Evolutionary conservation across 192 early-diverging fungal genomes (phyloP).

Genomic region (Coemansia sp.): DNA sequence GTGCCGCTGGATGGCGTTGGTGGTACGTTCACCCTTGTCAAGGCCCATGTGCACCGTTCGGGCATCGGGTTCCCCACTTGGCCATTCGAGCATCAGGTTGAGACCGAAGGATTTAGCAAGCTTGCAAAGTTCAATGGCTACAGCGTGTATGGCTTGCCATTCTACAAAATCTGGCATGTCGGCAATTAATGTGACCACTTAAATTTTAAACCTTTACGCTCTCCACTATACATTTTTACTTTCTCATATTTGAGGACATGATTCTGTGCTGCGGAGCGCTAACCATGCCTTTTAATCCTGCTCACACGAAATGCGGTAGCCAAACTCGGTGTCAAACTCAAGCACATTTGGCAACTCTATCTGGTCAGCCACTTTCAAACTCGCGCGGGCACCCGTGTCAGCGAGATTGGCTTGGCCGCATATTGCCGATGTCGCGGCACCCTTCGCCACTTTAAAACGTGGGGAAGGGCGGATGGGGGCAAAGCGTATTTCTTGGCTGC

Average conservation of each 20-base stretch:
- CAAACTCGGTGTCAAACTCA: too few relatives aligned
- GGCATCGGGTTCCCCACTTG: conserved; percentile 64
- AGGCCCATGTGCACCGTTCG: conserved; percentile 63
- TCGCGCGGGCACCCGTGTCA: neutral
- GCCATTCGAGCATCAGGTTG: conserved; percentile 65
- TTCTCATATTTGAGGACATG: too few relatives aligned
- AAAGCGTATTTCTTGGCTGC: neutral
- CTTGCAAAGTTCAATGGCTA: conserved; percentile 65
- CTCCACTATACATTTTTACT: neutral
- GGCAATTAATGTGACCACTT: neutral
- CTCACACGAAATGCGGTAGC: too few relatives aligned
- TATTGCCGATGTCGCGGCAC: neutral
- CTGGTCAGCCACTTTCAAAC: neutral
- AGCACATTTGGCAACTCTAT: too few relatives aligned
- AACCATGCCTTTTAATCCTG: too few relatives aligned
- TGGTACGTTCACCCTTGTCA: conserved; percentile 66
- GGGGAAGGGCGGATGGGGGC: neutral
- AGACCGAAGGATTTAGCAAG: conserved; percentile 73
- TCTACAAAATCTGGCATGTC: conserved; percentile 62
- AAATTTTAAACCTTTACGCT: neutral
- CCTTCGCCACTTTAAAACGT: neutral
- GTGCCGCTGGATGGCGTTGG: too few relatives aligned
- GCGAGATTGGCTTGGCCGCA: neutral
- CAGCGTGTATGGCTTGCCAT: conserved; percentile 63
- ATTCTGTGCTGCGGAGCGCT: too few relatives aligned